Evolutionary conservation across 176 grass and related monocot species (phyloP).

Genomic region (Typha latifolia): DNA sequence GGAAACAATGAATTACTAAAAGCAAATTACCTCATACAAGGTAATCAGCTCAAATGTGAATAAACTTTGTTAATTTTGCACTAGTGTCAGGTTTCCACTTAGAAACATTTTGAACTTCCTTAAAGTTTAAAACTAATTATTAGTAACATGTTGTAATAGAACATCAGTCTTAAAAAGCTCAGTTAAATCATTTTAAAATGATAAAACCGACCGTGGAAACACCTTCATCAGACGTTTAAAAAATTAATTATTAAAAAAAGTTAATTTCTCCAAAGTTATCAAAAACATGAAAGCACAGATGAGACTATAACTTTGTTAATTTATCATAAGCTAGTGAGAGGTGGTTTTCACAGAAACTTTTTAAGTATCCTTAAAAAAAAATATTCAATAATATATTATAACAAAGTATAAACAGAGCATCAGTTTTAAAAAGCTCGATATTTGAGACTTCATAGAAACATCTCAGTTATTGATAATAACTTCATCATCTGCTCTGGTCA

Average conservation of each 20-base stretch:
- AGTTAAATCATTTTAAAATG: not conserved
- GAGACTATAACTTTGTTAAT: no score
- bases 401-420: not conserved
- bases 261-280: not conserved
- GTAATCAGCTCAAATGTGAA: not conserved
- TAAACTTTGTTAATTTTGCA: no score
- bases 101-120: no score
- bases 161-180: not conserved
- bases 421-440: constrained; percentile 15
- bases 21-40: not conserved
- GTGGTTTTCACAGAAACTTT: no score
- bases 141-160: no score
- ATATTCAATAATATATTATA: not conserved
- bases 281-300: not conserved
- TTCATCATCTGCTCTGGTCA: no score
- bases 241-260: not conserved
- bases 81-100: no score
- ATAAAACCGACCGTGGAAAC: not conserved
- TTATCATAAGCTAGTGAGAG: not conserved
- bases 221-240: not conserved
- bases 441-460: not conserved
- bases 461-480: not conserved
- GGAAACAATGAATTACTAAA: not conserved
- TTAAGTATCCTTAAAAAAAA: not conserved
- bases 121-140: no score